Evolutionary conservation across 371 early-diverging fungal species (phyloP), one percentile per base, ranked within the genome.

Genomic region (Zopfochytrium polystomum): DNA sequence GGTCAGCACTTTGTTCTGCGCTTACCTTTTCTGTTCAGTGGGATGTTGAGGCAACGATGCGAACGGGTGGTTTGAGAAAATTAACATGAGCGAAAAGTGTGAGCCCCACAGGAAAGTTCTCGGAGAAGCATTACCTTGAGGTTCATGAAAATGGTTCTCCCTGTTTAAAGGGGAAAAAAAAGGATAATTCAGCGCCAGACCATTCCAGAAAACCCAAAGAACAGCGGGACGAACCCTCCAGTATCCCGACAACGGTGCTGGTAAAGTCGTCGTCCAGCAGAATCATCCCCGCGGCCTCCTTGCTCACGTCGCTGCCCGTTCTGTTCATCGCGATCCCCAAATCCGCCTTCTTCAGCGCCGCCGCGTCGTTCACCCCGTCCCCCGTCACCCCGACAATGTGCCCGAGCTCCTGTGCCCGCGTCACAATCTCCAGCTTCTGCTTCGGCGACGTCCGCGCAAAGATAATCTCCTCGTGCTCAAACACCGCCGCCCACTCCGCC

Each of bases 361-460:
- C 76, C 11, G 80, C 77, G 67, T 85, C 85, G 54, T 85, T 85
- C 18, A 82, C 76, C 15, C 85, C 85, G 63, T 85, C 85, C 2
- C 84, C 84, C 22, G 84, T 83, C 30, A 85, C 79, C 1, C 74
- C 80, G 4, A 80, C 80, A 35, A 80, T 78, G 32, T 82, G 80
- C 3, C 83, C 83, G 22, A 76, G 23, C 25, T 66, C 62, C 60
- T 82, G 77, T 1, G 80, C 75, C 13, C 75, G 51, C 32, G 67
- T 52, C 26, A 85, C 80, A 59, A 85, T 73, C 42, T 74, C 73
- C 7, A 79, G 60, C 60, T 83, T 83, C n/a, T 82, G 75, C 47
- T 59, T 55, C 5, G 85, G 81, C 9, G 65, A 60, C 5, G 78
- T 75, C 26, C 84, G 51, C 1, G 84, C 82, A 67, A 83, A 83